Evolutionary conservation across 805 yeast species (phyloP).

Genomic region (Kodamaea jinghongensis): DNA sequence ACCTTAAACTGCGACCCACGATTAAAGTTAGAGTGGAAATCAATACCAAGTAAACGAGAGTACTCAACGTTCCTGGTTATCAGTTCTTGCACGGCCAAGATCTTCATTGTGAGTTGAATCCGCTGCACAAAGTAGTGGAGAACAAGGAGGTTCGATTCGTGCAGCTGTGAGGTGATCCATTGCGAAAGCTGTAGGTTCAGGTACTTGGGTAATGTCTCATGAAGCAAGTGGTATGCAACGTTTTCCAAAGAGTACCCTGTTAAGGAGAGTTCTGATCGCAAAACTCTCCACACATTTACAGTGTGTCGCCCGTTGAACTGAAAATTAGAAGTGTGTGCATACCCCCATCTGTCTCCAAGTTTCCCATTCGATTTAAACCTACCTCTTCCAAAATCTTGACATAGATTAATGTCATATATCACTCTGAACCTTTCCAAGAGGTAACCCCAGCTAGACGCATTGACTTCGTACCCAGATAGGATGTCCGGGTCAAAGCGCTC

Average conservation of each 20-base stretch:
- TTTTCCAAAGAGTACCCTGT: slow-evolving; percentile 75
- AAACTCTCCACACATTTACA: slow-evolving; percentile 78
- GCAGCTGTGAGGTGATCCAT: slow-evolving; percentile 36
- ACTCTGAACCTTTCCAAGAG: slow-evolving; percentile 59
- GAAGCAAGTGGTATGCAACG: slow-evolving; percentile 64
- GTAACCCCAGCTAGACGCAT: slow-evolving; percentile 87
- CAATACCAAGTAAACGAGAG: slow-evolving; percentile 84
- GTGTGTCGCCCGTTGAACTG: slow-evolving; percentile 77
- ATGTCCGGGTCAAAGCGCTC: slow-evolving; percentile 81
- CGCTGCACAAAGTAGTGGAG: slow-evolving; percentile 48
- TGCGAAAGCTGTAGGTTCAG: slow-evolving; percentile 45
- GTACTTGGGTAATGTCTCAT: slow-evolving; percentile 65
- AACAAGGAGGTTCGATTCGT: slow-evolving; percentile 32
- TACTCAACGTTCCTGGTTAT: slow-evolving; percentile 74
- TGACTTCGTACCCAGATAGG: slow-evolving; percentile 80
- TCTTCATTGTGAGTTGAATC: slow-evolving; percentile 40
- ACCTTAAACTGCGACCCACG: slow-evolving; percentile 95
- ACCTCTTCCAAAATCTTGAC: slow-evolving; percentile 63
- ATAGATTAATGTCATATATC: slow-evolving; percentile 49
- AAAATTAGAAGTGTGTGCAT: slow-evolving; percentile 69
- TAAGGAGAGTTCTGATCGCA: slow-evolving; percentile 61
- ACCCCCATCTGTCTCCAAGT: slow-evolving; percentile 74
- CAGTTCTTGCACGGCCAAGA: slow-evolving; percentile 62
- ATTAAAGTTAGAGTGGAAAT: slow-evolving; percentile 80
- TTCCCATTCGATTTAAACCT: slow-evolving; percentile 46